Base-by-base conservation (phyloP, 2,329 filamentous ascomycete genomes). In the Cladorrhinum sp. region DNA sequence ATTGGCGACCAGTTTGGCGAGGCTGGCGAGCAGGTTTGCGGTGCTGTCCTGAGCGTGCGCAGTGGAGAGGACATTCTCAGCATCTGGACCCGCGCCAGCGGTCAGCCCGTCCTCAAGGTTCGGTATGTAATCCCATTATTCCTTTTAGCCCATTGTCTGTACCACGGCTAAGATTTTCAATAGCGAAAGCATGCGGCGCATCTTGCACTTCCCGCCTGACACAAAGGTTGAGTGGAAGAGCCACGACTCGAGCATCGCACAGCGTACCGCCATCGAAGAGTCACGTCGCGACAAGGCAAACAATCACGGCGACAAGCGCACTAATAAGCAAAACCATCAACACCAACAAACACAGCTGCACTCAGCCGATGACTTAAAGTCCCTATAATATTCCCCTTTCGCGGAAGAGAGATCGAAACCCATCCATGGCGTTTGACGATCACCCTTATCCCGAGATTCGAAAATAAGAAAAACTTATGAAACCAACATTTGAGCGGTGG, bases 21-120 rank as follows among this genome's bases (percentile, higher is more conserved):
- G 72, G 93, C 92, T 39, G 86, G 89, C 55, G 94, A 98, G 68
- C 94, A 99, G 74, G 89, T 99, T 48, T 99, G 94, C 72, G 95
- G 95, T 62, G 92, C 91, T 58, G 95, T 99, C 28, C 83, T 99
- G 49, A 98, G 93, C 73, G 91, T 99, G 65, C 85, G 95, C 64
- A 96, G 93, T 71, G 94, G 93, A 49, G 95, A 99, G 78, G 95
- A 99, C 73, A 96, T 98, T 64, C 83, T 99, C 75, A 97, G 92
- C 78, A 92, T 99, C 73, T 99, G 95, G 95, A 96, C 93, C 59
- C 90, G 92, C 75, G 95, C 91, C 70, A 91, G 96, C 71, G 94
- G 92, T 50, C 92, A 92, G 65, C 88, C 92, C 70, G 96, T 97
- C 75, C 89, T 98, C 69, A 97, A 96, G 81, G 96, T 99, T 71